A percentile compares a stretch with the other conserved stretches of the same genome.
phyloP scores from a whole-genome alignment of 169 alveolate species.

The Perkinsus olseni region DNA sequence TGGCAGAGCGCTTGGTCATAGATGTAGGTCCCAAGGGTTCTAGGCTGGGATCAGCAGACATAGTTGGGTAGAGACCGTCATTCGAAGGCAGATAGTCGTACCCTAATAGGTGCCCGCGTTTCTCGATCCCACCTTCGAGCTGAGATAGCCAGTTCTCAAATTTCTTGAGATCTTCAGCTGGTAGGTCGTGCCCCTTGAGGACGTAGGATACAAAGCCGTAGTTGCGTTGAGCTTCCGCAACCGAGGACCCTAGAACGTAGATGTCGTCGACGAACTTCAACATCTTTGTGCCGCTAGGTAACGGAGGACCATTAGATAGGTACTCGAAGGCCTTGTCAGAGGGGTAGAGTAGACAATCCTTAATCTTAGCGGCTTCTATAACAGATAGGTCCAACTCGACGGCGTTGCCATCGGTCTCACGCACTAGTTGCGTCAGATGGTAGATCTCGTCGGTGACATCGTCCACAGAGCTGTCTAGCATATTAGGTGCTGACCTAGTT shows the following conservation, averaged over 20 bases:
- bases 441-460: no score
- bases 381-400: no score
- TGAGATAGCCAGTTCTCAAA: not conserved
- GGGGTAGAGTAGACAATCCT: not conserved
- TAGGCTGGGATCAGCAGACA: not conserved
- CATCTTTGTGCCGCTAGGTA: not conserved
- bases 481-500: no score
- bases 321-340: not conserved
- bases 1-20: no score
- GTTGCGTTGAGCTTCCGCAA: not conserved
- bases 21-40: no score
- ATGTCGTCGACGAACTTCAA: not conserved
- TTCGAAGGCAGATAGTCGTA: no score
- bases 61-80: not conserved
- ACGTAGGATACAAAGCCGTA: not conserved
- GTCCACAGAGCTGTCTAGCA: no score
- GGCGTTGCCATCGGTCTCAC: no score
- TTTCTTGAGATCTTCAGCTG: not conserved
- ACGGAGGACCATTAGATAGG: not conserved
- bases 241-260: not conserved
- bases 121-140: not conserved
- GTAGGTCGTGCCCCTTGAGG: not conserved
- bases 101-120: not conserved
- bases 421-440: not conserved
- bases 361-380: no score